These are phyloP conservation scores for Sporothrix brunneoviolacea DNA, from an alignment of 2,329 filamentous ascomycete species.

Conservation along the genomic window DNA sequence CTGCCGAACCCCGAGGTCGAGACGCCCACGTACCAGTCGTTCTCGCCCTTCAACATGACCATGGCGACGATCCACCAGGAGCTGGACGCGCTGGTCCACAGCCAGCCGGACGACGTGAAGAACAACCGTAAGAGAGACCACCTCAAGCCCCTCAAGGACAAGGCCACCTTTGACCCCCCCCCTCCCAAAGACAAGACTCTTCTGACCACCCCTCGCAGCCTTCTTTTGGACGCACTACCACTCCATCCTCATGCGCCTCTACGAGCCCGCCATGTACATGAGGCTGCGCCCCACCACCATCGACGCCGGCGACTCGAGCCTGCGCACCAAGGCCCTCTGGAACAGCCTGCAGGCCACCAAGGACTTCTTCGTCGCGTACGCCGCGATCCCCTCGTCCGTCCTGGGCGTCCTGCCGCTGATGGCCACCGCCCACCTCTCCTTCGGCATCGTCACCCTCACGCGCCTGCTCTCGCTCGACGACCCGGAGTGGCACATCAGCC, in stretches of 20 bases:
- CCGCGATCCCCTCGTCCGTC: slow-evolving; percentile 21
- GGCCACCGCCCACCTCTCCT: slow-evolving; percentile 26
- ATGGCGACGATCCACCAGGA: slow-evolving; percentile 28
- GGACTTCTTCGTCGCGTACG: slow-evolving; percentile 24
- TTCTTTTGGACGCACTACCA: slow-evolving; percentile 30
- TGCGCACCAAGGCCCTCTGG: slow-evolving; percentile 32
- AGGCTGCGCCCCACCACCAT: slow-evolving; percentile 13
- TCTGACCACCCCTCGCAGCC: no score
- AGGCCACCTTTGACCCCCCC: background rate
- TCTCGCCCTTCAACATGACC: slow-evolving; percentile 26
- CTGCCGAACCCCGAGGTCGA: slow-evolving; percentile 22
- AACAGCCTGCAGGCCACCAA: slow-evolving; percentile 26
- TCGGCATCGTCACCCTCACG: slow-evolving; percentile 28
- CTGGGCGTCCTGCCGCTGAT: slow-evolving; percentile 28
- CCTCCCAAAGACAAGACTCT: no score
- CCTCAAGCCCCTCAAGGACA: no score
- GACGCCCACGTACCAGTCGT: background rate
- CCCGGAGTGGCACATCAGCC: slow-evolving; percentile 30
- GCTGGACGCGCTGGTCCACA: slow-evolving; percentile 22
- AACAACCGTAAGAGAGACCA: slow-evolving; percentile 19
- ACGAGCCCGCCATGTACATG: slow-evolving; percentile 31
- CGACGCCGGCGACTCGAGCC: slow-evolving; percentile 19
- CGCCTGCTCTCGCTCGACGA: slow-evolving; percentile 31
- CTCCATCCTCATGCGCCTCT: slow-evolving; percentile 28
- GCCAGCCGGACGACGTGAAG: slow-evolving; percentile 18